phyloP scores from a whole-genome alignment of 2,329 filamentous ascomycete genomes.

The Fusarium sp. region DNA sequence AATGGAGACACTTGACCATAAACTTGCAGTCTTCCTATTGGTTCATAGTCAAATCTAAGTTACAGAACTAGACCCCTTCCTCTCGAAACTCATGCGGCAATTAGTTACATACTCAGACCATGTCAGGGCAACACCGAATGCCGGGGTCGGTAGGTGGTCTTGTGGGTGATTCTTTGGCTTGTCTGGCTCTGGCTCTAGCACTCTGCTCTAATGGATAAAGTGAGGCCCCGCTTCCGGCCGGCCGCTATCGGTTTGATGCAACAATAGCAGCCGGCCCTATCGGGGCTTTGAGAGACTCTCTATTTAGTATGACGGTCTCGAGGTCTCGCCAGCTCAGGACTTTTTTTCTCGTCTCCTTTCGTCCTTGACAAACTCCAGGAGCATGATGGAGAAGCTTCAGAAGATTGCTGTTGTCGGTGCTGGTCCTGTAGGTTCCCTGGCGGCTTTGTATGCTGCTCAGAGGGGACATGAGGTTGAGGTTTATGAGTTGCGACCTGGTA shows the following conservation, averaged over 20 bases:
- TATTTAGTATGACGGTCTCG: constrained; percentile 27
- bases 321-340: constrained; percentile 14
- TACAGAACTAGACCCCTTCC: background rate
- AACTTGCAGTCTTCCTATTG: background rate
- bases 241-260: constrained; percentile 39
- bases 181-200: no score
- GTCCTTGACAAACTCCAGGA: constrained; percentile 39
- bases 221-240: constrained; percentile 33
- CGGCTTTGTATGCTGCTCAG: constrained; percentile 90
- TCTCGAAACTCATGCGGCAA: constrained; percentile 3
- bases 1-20: background rate
- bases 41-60: constrained; percentile 4
- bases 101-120: background rate
- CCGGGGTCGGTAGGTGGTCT: constrained; percentile 10
- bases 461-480: constrained; percentile 91
- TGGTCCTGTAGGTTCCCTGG: constrained; percentile 91
- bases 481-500: constrained; percentile 93
- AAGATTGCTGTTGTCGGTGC: constrained; percentile 90
- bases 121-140: constrained; percentile 15
- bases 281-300: constrained; percentile 26
- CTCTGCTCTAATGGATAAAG: constrained; percentile 14
- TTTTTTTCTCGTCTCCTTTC: constrained; percentile 36
- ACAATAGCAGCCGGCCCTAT: constrained; percentile 31
- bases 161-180: constrained; percentile 1
- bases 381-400: constrained; percentile 59